Conservation (phyloP, 768 basidiomycete species). For the Paxillus ammoniavirescens region DNA sequence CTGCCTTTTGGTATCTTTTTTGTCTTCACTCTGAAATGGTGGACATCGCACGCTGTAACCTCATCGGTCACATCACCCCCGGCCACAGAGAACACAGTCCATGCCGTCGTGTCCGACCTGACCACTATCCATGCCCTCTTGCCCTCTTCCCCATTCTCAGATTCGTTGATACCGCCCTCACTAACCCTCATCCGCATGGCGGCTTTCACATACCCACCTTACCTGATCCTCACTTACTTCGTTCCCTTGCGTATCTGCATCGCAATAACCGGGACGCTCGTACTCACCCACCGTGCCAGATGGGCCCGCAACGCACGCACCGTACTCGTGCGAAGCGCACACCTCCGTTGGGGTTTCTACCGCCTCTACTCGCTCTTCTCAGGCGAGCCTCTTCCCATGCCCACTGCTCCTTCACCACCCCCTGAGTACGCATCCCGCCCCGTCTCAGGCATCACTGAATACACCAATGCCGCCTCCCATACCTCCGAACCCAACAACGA, state of each 20-base stretch:
- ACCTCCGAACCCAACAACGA: background rate
- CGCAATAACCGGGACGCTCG: conserved; percentile 54
- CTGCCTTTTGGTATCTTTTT: conserved; percentile 53
- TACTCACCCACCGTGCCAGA: conserved; percentile 65
- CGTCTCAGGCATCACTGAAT: conserved; percentile 16
- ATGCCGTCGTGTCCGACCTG: conserved; percentile 61
- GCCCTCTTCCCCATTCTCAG: conserved; percentile 37
- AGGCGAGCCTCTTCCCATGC: conserved; percentile 50
- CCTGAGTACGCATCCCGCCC: conserved; percentile 30
- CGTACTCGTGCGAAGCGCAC: conserved; percentile 61
- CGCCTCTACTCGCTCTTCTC: conserved; percentile 49
- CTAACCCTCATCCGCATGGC: conserved; percentile 51
- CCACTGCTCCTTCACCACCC: conserved; percentile 30
- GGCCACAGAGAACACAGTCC: conserved; percentile 56
- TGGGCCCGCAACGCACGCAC: conserved; percentile 58
- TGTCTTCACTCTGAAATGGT: conserved; percentile 33
- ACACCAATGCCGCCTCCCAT: conserved; percentile 14
- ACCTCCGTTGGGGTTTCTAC: conserved; percentile 64
- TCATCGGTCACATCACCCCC: conserved; percentile 22
- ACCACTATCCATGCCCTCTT: conserved; percentile 59
- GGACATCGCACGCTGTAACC: conserved; percentile 18
- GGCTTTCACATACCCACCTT: conserved; percentile 60
- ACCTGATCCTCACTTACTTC: conserved; percentile 60
- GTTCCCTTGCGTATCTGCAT: conserved; percentile 62
- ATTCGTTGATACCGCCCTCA: conserved; percentile 27